Conservation (phyloP, 2,329 filamentous ascomycete species). For the Claviceps digitariae region DNA sequence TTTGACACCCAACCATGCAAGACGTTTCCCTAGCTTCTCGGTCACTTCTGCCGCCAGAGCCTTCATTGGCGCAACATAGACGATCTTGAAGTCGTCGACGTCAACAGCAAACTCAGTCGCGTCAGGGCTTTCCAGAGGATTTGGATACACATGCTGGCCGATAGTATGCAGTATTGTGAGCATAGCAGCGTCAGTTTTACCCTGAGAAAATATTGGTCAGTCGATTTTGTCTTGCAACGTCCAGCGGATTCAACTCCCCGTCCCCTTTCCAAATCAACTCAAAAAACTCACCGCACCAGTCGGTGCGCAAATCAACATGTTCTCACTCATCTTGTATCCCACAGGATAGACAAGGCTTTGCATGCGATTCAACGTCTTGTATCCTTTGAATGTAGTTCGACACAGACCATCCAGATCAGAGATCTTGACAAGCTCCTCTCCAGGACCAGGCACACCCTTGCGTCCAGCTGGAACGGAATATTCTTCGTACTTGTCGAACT, state of each 20-base stretch:
- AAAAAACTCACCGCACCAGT: slow-evolving; percentile 63
- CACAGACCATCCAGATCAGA: slow-evolving; percentile 79
- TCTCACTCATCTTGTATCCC: slow-evolving; percentile 90
- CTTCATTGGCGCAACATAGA: slow-evolving; percentile 99
- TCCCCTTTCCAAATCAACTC: neutral
- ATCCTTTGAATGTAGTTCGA: slow-evolving; percentile 81
- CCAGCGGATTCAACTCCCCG: neutral
- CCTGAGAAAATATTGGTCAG: slow-evolving; percentile 24
- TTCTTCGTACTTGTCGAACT: slow-evolving; percentile 75
- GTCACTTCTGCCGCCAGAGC: slow-evolving; percentile 93
- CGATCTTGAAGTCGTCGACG: slow-evolving; percentile 87
- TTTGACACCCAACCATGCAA: slow-evolving; percentile 86
- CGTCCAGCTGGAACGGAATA: slow-evolving; percentile 72
- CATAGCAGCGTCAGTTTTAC: slow-evolving; percentile 98
- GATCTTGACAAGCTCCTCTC: slow-evolving; percentile 67
- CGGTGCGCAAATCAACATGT: slow-evolving; percentile 96
- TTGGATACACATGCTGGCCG: slow-evolving; percentile 70
- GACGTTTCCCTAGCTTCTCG: slow-evolving; percentile 78
- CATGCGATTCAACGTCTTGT: slow-evolving; percentile 92
- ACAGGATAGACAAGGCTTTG: slow-evolving; percentile 93
- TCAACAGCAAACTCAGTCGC: slow-evolving; percentile 72
- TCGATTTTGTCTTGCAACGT: neutral
- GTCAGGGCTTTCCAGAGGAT: slow-evolving; percentile 58
- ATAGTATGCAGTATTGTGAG: slow-evolving; percentile 86
- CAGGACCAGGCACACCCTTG: slow-evolving; percentile 58